Conservation (phyloP, 2,329 filamentous ascomycete genomes). For the Alternaria sp. region DNA sequence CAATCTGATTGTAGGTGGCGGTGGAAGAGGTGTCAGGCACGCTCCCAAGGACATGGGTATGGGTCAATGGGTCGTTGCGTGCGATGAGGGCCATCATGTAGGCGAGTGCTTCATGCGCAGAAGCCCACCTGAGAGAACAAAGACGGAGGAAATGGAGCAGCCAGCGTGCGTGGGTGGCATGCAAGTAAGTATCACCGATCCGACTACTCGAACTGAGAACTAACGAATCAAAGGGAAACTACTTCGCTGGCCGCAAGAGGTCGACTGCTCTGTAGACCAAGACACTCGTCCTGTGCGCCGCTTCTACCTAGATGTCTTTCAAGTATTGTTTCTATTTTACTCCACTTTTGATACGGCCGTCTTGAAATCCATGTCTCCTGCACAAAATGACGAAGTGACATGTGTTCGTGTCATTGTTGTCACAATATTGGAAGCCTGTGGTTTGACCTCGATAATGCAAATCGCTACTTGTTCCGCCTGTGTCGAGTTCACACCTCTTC, state of each 20-base stretch:
- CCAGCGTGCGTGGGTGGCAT: neutral
- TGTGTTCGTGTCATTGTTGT: neutral
- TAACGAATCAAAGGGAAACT: neutral
- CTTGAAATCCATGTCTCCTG: neutral
- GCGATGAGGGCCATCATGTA: slow-evolving; percentile 70
- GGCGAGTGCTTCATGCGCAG: slow-evolving; percentile 68
- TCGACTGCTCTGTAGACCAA: slow-evolving; percentile 1
- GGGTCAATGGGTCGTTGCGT: slow-evolving; percentile 73
- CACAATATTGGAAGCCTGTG: neutral
- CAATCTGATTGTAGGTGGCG: slow-evolving; percentile 80
- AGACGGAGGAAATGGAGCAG: slow-evolving; percentile 6
- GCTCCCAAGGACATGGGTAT: slow-evolving; percentile 70
- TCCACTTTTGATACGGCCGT: neutral
- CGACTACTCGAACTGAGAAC: neutral
- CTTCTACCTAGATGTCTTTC: neutral
- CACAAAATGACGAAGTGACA: neutral
- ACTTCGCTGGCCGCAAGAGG: neutral
- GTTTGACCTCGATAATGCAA: neutral
- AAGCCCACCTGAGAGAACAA: slow-evolving; percentile 19
- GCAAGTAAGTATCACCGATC: neutral
- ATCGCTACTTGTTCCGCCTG: neutral
- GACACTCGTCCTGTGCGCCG: neutral
- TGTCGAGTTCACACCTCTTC: neutral
- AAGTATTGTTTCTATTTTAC: neutral
- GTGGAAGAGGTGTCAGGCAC: slow-evolving; percentile 69